phyloP scores from a whole-genome alignment of 352 stramenopile genomes.

The Pythium oligandrum region DNA sequence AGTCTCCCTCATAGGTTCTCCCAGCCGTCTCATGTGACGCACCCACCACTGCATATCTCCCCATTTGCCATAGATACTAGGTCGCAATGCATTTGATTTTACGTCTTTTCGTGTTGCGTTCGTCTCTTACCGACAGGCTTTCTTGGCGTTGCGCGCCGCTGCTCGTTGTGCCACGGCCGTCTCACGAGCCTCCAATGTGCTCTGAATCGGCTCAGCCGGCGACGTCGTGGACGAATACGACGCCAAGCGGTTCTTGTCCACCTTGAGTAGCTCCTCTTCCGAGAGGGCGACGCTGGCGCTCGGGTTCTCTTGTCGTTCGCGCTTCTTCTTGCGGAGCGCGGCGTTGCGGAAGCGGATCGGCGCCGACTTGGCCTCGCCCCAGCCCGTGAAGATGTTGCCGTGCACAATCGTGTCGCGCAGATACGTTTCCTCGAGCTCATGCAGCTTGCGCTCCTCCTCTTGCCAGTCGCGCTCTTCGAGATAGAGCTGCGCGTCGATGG shows the following conservation, averaged over 20 bases:
- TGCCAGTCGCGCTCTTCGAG: constrained; percentile 49
- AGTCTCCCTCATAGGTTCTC: too few species aligned
- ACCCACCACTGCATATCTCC: too few species aligned
- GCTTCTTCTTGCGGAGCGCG: constrained; percentile 45
- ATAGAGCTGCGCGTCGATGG: constrained; percentile 32
- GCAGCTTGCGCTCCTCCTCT: constrained; percentile 68
- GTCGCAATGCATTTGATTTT: too few species aligned
- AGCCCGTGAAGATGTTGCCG: constrained; percentile 70
- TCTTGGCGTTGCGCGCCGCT: background rate
- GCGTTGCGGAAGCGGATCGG: constrained; percentile 68
- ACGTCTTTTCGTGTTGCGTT: too few species aligned
- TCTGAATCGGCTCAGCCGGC: constrained; percentile 40
- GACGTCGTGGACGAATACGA: constrained; percentile 69
- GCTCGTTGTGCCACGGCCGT: background rate
- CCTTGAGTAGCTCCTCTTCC: constrained; percentile 48
- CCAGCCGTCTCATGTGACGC: too few species aligned
- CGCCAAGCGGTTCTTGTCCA: constrained; percentile 60
- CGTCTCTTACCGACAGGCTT: background rate
- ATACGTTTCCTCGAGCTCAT: constrained; percentile 71
- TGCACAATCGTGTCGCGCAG: constrained; percentile 61
- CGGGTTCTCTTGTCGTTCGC: constrained; percentile 29
- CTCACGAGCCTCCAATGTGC: constrained; percentile 6
- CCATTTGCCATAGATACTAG: too few species aligned
- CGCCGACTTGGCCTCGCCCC: constrained; percentile 57
- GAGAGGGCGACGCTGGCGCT: constrained; percentile 21